Evolutionary conservation across 495 filamentous ascomycete species (phyloP).

Genomic region (Pyronema domesticum): DNA sequence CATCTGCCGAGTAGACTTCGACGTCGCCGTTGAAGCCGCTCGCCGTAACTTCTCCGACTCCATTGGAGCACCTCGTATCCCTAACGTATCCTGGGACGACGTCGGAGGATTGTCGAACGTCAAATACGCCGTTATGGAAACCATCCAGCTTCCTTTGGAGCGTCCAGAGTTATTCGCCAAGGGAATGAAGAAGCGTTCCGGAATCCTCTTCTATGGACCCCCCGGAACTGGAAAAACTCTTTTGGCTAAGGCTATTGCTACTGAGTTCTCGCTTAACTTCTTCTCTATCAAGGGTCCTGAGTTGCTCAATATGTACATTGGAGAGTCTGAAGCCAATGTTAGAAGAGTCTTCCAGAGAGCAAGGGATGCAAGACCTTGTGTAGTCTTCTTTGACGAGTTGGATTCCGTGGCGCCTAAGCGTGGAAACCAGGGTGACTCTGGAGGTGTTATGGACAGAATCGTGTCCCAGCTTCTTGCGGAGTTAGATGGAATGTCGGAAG

Average conservation of each 20-base stretch:
- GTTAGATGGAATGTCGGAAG: conserved; percentile 92
- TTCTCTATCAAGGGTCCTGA: conserved; percentile 97
- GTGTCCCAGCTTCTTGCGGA: conserved; percentile 90
- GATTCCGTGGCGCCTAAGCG: conserved; percentile 95
- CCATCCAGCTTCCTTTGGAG: conserved; percentile 83
- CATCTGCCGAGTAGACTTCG: conserved; percentile 75
- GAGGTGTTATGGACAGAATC: conserved; percentile 97
- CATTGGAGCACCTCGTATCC: conserved; percentile 95
- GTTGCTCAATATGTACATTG: conserved; percentile 98
- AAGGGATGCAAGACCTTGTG: conserved; percentile 85
- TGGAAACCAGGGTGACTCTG: conserved; percentile 93
- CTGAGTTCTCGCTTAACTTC: conserved; percentile 96
- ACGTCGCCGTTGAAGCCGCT: conserved; percentile 76
- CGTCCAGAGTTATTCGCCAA: conserved; percentile 89
- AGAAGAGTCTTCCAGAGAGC: conserved; percentile 89
- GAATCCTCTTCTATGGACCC: conserved; percentile 94
- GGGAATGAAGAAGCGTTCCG: conserved; percentile 96
- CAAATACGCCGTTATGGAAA: conserved; percentile 90
- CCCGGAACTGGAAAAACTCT: conserved; percentile 95
- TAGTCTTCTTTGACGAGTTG: conserved; percentile 96
- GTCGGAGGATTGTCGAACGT: conserved; percentile 86
- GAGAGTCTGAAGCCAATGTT: conserved; percentile 95
- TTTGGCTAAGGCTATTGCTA: conserved; percentile 92
- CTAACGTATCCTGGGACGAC: conserved; percentile 90
- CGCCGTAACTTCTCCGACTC: conserved; percentile 94